A percentile compares a stretch with the other conserved stretches of the same genome.
Evolutionary conservation across 2,329 filamentous ascomycete species (phyloP).

Genomic region (Colletotrichum simmondsii): DNA sequence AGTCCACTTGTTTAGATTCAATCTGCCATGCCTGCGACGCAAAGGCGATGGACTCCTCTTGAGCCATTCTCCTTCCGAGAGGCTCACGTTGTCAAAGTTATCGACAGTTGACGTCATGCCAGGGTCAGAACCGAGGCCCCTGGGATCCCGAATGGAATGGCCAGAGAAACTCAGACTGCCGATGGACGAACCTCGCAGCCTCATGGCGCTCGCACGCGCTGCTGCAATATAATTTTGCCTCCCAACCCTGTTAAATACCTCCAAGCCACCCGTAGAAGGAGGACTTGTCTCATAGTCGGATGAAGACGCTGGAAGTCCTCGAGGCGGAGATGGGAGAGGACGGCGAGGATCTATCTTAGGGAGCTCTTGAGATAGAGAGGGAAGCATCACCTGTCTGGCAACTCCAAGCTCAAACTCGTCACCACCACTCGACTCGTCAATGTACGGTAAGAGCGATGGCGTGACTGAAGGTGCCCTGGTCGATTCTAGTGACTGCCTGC

Average conservation of each 20-base stretch:
- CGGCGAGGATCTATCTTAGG: neutral
- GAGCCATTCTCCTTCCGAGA: constrained; percentile 36
- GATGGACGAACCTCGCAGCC: neutral
- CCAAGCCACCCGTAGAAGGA: constrained; percentile 20
- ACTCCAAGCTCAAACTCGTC: constrained; percentile 40
- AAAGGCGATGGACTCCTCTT: constrained; percentile 36
- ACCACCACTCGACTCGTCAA: constrained; percentile 34
- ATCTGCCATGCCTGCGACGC: constrained; percentile 11
- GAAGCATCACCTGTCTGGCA: constrained; percentile 33
- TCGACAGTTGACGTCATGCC: neutral
- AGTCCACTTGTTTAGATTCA: neutral
- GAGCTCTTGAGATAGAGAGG: neutral
- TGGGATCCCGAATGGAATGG: neutral
- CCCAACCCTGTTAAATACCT: neutral
- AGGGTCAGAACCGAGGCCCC: neutral
- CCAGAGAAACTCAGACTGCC: neutral
- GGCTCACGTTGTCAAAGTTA: constrained; percentile 2
- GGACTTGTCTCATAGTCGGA: constrained; percentile 39
- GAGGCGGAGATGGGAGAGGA: neutral
- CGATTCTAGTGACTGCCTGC: constrained; percentile 35
- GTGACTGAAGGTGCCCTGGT: constrained; percentile 37
- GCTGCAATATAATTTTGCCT: neutral
- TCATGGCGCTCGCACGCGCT: neutral
- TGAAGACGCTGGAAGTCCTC: constrained; percentile 20
- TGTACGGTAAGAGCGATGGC: constrained; percentile 37